These are phyloP conservation scores for Oryza meridionalis DNA, from an alignment of 176 grass and related monocot species.

Conservation along the genomic window DNA sequence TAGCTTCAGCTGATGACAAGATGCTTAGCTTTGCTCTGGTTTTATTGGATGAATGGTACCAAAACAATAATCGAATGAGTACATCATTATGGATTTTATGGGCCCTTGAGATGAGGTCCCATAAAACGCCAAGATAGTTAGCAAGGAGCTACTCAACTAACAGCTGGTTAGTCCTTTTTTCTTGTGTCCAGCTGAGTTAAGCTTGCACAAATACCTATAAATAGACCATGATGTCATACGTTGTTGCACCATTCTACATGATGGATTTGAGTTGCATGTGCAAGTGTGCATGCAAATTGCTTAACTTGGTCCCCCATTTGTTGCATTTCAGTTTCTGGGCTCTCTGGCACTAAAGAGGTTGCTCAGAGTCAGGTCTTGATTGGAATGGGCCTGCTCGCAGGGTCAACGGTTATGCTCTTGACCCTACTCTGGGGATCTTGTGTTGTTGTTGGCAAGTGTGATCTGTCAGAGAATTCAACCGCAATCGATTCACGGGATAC, in stretches of 20 bases:
- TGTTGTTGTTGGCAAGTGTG: conserved; percentile 82
- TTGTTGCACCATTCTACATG: not conserved
- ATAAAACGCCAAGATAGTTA: not conserved
- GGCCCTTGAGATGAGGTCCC: not conserved
- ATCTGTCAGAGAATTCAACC: conserved; percentile 63
- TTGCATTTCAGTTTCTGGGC: conserved; percentile 71
- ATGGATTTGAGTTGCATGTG: not conserved
- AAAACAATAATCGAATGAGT: not conserved
- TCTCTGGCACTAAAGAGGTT: conserved; percentile 84
- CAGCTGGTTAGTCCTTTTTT: not conserved
- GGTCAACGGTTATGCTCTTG: conserved; percentile 88
- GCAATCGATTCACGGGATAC: conserved; percentile 70
- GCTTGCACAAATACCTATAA: not conserved
- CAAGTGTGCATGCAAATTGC: not conserved
- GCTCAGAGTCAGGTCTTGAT: conserved; percentile 95
- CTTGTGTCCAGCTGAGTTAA: not conserved
- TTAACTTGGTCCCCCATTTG: not conserved
- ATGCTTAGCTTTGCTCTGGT: not conserved
- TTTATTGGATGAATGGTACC: not conserved
- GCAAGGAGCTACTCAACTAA: not conserved
- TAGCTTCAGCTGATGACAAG: not conserved
- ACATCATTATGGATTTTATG: not conserved
- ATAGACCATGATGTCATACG: not conserved
- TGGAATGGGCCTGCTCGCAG: conserved; percentile 92
- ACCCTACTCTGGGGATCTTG: conserved; percentile 91